Evolutionary conservation across 352 stramenopile genomes (phyloP), one percentile per base, ranked within the genome.

Genomic region (Pythium aristosporum): DNA sequence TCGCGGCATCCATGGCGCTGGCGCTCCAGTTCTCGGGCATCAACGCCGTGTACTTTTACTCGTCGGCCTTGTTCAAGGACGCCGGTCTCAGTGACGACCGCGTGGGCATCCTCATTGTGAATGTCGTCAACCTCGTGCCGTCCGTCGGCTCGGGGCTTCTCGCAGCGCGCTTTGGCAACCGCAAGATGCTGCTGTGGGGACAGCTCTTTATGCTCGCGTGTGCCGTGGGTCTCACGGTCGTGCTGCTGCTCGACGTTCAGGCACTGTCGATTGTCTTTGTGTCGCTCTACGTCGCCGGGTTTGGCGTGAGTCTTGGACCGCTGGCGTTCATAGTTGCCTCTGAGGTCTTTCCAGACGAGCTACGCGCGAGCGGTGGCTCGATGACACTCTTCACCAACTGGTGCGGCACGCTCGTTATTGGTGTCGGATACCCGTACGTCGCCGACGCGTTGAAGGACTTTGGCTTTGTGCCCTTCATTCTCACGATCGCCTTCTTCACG

Each of bases 41-140:
- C 70, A 91, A 87, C 52, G 82, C 77, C 36, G 75, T 89, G 12
- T 89, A 88, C 62, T 82, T 87, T 56, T 91, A 91, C 63, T 89
- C 82, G 25, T 87, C 76, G 18, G 65, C 65, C 9, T 69, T 89
- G 18, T 91, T 89, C 56, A 81, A 74, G 28, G 63, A 80, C 32
- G 79, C 80, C 9, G 82, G 82, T 7, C 75, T 91, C 42, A 52
- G 64, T 0, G 82, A 89, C 52, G 68, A 71, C 43, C 82, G 82
- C 39, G 53, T 89, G 20, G 82, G 80, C 49, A 85, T 73, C 18
- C 23, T 88, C 23, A 72, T 81, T 21, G 69, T 91, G 57, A 80
- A 82, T 51, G 68, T 77, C 25, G 74, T 89, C 28, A 87, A 86
- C 53, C 49, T 89, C 6, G 28, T 89, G 10, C 76, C 80, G 13